Evolutionary conservation across 2,329 filamentous ascomycete species (phyloP), one percentile per base, ranked within the genome.

Genomic region (Phialophora macrospora): DNA sequence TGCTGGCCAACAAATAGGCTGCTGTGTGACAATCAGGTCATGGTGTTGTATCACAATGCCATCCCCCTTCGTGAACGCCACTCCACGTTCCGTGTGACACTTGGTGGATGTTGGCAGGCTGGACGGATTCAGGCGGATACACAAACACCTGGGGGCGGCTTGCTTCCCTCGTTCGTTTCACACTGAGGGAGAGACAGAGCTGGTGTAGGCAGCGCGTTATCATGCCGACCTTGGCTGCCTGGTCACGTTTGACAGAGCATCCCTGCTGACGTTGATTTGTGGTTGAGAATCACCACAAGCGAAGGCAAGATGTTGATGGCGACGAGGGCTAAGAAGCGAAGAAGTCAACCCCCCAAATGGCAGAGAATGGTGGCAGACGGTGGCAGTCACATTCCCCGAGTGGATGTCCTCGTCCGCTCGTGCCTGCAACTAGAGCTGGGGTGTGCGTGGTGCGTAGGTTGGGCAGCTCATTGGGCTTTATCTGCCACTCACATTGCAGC

Each of bases 401-500:
- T 46, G 60, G 65, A 59, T 60, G 44, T 52, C 32, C 32, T 24
- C 5, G 56, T 60, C 44, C 38, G 59, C 38, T 24, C 24, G 46
- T 62, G 61, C 38, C 63, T 64, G 62, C 64, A 59, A 63, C 30
- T 60, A 55, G 52, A 55, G 52, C 52, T 55, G 52, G 11, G 52
- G 9, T 30, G 52, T 30, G 52, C 32, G 49, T 24, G 55, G 49
- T 20, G 64, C 17, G 26, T 38, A 55, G n/a, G 63, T 69, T 66
- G 62, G 63, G 64, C 63, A 62, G 58, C 67, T 54, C 49, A 66
- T 69, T 69, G 66, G 66, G 49, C 30, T 65, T 48, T 55, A 66
- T 69, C 52, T 20, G 52, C 67, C 67, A 69, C 63, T 69, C 67
- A 69, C 17, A 64, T 64, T 46, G 55, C 55, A 55, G 55, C 49